A percentile compares a stretch with the other conserved stretches of the same genome.
These are phyloP conservation scores for Gaultheria prostrata DNA, from an alignment of 148 eudicot species.

Conservation along the genomic window DNA sequence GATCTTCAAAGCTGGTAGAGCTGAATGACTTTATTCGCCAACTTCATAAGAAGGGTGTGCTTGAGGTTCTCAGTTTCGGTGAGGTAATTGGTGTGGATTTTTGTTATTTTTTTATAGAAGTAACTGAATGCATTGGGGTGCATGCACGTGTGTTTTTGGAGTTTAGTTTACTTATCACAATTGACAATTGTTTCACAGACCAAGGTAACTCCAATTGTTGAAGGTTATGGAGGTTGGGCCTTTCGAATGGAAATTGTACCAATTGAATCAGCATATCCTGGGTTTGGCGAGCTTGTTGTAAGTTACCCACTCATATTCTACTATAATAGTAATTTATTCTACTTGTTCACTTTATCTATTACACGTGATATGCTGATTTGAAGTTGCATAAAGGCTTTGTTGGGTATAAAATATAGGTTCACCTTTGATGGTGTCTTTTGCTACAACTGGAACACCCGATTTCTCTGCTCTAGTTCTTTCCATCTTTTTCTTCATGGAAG, in stretches of 20 bases:
- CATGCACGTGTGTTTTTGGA: slow-evolving; percentile 6
- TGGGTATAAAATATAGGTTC: too few relatives aligned
- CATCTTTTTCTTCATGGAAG: not conserved
- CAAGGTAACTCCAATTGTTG: slow-evolving; percentile 95
- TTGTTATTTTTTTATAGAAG: not conserved
- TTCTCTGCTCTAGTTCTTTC: not conserved
- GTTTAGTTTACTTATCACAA: not conserved
- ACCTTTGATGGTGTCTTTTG: slow-evolving; percentile 1
- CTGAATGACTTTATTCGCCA: slow-evolving; percentile 82
- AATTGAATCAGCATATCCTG: slow-evolving; percentile 97
- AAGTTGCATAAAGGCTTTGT: not conserved
- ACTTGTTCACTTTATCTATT: not conserved
- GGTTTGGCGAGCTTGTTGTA: slow-evolving; percentile 98
- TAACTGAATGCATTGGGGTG: slow-evolving; percentile 15
- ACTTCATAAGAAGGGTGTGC: slow-evolving; percentile 68
- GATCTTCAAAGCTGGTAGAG: slow-evolving; percentile 88
- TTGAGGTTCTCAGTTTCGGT: slow-evolving; percentile 96
- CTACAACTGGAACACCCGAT: not conserved
- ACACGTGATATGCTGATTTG: not conserved
- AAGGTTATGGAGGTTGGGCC: slow-evolving; percentile 99
- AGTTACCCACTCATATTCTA: slow-evolving; percentile 28
- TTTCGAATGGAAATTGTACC: slow-evolving; percentile 96
- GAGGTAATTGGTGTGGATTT: slow-evolving; percentile 52
- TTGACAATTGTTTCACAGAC: slow-evolving; percentile 52
- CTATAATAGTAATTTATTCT: not conserved